Base-by-base conservation (phyloP, 768 basidiomycete genomes). In the Pholiota microspora region DNA sequence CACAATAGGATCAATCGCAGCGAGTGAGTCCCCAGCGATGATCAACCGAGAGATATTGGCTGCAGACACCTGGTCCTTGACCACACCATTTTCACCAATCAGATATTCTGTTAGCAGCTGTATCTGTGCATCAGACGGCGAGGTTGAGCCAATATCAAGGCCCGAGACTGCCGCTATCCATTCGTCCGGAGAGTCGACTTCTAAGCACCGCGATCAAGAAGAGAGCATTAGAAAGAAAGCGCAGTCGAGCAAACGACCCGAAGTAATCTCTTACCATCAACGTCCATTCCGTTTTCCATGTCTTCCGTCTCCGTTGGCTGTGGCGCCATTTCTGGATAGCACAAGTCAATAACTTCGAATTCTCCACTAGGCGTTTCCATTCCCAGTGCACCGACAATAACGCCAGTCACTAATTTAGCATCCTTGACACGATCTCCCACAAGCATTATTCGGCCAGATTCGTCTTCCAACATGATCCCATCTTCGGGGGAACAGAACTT, bases 21-120 rank as follows among this genome's bases (percentile, higher is more conserved):
- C 82, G 6, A 98, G 68, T 2, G 94, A 94, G 69, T 98, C 92
- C 4, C 97, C 97, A 2, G 91, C 92, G 34, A 99, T 78, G 34
- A 99, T 84, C 12, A 99, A 73, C 12, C 94, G 80, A 6, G 92
- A 88, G 63, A 98, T 88, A 57, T 83, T 83, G 2, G 86, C 74
- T 5, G 89, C 83, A 9, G 79, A 74, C 7, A 75, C 63, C 64
- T 86, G 86, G 54, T 92, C 89, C 54, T 81, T 76, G 0, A 71
- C 64, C 1, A 83, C 84, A n/a, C 91, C 92, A 23, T 73, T 77
- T 72, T 98, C 96, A 1, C 93, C 93, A 0, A 82, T 78, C 34
- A 99, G 72, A 71, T 90, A 97, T 69, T 99, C 97, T 2, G 85
- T 79, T n/a, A 99, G 72, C 78, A 98, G 80, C 61, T 94, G 89